Percentiles rank a stretch among this genome's conserved stretches.
These are phyloP conservation scores for Xylariaceae sp. DNA, from an alignment of 2,329 filamentous ascomycete species.

Conservation along the genomic window DNA sequence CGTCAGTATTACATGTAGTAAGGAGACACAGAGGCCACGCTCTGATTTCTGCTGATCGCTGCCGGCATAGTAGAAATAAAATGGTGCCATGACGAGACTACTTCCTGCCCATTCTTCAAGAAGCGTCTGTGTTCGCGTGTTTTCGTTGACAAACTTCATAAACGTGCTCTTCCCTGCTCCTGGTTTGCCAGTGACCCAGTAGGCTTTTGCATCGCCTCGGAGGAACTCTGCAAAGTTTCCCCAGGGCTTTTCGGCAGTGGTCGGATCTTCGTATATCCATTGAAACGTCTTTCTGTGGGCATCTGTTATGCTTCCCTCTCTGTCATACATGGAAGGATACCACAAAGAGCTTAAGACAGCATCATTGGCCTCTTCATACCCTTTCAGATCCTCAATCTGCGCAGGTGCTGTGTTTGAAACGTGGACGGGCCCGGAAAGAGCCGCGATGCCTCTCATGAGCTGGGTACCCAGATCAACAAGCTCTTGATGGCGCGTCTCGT, in stretches of 20 bases:
- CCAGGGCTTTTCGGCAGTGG: slow-evolving; percentile 8
- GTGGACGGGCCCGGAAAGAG: neutral
- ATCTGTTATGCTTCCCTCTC: slow-evolving; percentile 17
- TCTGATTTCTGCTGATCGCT: slow-evolving; percentile 19
- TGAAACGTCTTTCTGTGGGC: slow-evolving; percentile 15
- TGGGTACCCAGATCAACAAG: slow-evolving; percentile 4
- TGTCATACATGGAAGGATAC: slow-evolving; percentile 15
- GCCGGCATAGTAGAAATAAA: slow-evolving; percentile 22
- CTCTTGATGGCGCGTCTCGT: slow-evolving; percentile 7
- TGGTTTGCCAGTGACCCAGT: slow-evolving; percentile 26
- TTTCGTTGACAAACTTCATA: slow-evolving; percentile 20
- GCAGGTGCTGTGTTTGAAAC: neutral
- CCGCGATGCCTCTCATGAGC: slow-evolving; percentile 6
- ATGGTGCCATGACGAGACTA: slow-evolving; percentile 12
- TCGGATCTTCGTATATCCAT: slow-evolving; percentile 19
- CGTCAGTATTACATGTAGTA: slow-evolving; percentile 16
- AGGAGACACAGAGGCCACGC: slow-evolving; percentile 15
- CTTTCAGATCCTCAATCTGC: neutral
- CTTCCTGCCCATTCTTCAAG: slow-evolving; percentile 16
- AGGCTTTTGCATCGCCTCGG: slow-evolving; percentile 5
- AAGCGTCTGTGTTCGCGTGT: slow-evolving; percentile 10
- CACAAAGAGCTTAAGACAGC: slow-evolving; percentile 16
- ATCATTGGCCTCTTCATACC: slow-evolving; percentile 3
- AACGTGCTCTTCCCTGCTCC: slow-evolving; percentile 24
- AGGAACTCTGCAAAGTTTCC: slow-evolving; percentile 19